These are phyloP conservation scores for Globisporangium yorkense DNA, from an alignment of 352 stramenopile species.

Conservation along the genomic window DNA sequence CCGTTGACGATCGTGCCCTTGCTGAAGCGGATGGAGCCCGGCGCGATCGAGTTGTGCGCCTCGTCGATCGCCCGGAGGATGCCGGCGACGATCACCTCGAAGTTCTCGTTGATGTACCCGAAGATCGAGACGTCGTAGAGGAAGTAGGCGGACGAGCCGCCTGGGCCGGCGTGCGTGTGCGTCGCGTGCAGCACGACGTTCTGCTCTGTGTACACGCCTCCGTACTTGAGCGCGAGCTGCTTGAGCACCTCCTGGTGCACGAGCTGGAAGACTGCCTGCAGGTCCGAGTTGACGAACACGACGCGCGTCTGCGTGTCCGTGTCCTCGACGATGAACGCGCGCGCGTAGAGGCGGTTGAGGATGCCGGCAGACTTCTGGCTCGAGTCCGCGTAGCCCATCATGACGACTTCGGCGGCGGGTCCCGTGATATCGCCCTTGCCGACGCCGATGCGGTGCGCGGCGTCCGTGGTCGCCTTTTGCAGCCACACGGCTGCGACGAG, in stretches of 20 bases:
- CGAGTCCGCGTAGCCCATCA: slow-evolving; percentile 59
- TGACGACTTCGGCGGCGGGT: slow-evolving; percentile 44
- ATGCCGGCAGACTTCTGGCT: slow-evolving; percentile 42
- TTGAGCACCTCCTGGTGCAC: slow-evolving; percentile 47
- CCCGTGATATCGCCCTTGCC: slow-evolving; percentile 63
- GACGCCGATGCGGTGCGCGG: slow-evolving; percentile 40
- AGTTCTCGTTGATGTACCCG: slow-evolving; percentile 45
- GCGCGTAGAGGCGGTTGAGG: slow-evolving; percentile 54
- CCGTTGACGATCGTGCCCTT: slow-evolving; percentile 24
- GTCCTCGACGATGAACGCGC: slow-evolving; percentile 59
- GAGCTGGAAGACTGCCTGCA: slow-evolving; percentile 40
- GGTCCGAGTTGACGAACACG: slow-evolving; percentile 46
- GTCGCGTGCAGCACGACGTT: slow-evolving; percentile 76
- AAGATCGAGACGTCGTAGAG: slow-evolving; percentile 56
- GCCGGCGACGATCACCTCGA: slow-evolving; percentile 58
- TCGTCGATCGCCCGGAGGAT: slow-evolving; percentile 54
- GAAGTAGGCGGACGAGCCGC: slow-evolving; percentile 68
- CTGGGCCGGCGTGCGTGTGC: slow-evolving; percentile 79
- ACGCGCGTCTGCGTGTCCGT: slow-evolving; percentile 23
- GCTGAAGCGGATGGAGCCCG: slow-evolving; percentile 34
- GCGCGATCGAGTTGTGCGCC: slow-evolving; percentile 49
- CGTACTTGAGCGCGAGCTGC: slow-evolving; percentile 32
- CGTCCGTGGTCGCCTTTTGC: background rate
- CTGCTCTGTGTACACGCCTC: slow-evolving; percentile 39
- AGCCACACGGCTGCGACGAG: background rate